phyloP scores from a whole-genome alignment of 805 yeast species.

The Hyphopichia homilentoma region DNA sequence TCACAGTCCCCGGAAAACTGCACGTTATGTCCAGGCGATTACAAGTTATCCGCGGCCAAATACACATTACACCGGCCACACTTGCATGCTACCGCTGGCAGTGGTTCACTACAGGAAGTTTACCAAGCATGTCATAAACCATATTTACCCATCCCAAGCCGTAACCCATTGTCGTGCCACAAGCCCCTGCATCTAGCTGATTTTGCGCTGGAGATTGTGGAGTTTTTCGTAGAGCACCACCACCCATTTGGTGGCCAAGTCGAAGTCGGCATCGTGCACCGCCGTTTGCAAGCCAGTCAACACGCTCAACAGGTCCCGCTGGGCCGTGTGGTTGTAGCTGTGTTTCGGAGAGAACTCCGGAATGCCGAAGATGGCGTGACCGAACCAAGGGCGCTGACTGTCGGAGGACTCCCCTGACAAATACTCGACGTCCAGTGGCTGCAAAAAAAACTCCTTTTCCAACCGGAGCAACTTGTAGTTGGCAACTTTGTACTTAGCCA shows the following conservation, averaged over 20 bases:
- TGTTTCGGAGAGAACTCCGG: slow-evolving; percentile 11
- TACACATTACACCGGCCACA: no score
- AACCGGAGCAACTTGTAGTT: slow-evolving; percentile 48
- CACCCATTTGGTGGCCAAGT: slow-evolving; percentile 19
- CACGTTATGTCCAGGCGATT: no score
- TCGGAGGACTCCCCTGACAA: slow-evolving; percentile 6
- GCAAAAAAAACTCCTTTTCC: slow-evolving; percentile 25
- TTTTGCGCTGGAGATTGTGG: slow-evolving; percentile 11
- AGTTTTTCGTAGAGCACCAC: slow-evolving; percentile 22
- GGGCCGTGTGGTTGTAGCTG: slow-evolving; percentile 1
- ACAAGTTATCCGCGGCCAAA: no score
- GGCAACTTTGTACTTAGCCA: slow-evolving; percentile 51
- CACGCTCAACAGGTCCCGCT: slow-evolving; percentile 11
- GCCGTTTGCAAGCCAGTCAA: slow-evolving; percentile 19
- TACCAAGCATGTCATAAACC: no score
- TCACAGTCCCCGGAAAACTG: no score
- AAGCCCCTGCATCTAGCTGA: no score
- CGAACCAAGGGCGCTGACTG: neutral
- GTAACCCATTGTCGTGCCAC: no score
- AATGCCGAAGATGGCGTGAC: slow-evolving; percentile 18
- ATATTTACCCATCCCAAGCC: no score
- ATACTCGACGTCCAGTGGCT: slow-evolving; percentile 14
- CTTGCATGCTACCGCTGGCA: no score
- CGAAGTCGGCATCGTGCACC: slow-evolving; percentile 17
- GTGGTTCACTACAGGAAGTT: no score